Base-by-base conservation (phyloP, 768 basidiomycete species). In the Megacollybia marginata region DNA sequence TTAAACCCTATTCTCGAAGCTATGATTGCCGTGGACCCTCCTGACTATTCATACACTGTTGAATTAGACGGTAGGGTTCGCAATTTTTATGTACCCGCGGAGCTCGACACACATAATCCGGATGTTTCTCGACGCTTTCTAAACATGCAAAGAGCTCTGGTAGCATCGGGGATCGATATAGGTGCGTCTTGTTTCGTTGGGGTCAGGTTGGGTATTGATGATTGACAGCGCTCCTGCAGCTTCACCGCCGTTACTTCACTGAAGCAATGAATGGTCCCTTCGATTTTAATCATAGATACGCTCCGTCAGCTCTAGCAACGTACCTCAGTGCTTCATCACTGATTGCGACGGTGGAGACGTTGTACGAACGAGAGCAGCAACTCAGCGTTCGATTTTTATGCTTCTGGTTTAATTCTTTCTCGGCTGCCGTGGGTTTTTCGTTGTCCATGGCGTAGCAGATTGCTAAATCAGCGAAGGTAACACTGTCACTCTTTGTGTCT, bases 341-440 rank as follows among this genome's bases (percentile, higher is more conserved):
- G 47, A 79, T 86, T 31, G 71, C 73, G 54, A 72, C 77, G 2
- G 63, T 85, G 15, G 75, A 80, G 53, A 71, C 68, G 33, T 64
- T 86, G 19, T 82, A 76, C 60, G 66, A 74, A 35, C 71, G 75
- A 52, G 78, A 84, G 59, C 75, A 79, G 8, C 76, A 81, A 54
- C 63, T 87, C 46, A 79, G 78, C 53, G 74, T 75, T 47, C 74
- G 86, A 31, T 83, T 85, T 55, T 72, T 84, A 62, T 76, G 80
- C 60, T 79, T 85, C 57, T 89, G 86, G 85, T 82, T 83, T 51
- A 85, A 88, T 57, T 71, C 78, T 16, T 85, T 85, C 60, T 85
- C 85, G 42, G 82, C 82, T 8, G 80, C 80, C 51, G 85, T 85
- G 60, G 64, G 82, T 70, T 5, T 5, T 40, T 44, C 31, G 12